Evolutionary conservation across 1,139 yeast genomes (phyloP).

Genomic region (Saccharomyces hybrid): DNA sequence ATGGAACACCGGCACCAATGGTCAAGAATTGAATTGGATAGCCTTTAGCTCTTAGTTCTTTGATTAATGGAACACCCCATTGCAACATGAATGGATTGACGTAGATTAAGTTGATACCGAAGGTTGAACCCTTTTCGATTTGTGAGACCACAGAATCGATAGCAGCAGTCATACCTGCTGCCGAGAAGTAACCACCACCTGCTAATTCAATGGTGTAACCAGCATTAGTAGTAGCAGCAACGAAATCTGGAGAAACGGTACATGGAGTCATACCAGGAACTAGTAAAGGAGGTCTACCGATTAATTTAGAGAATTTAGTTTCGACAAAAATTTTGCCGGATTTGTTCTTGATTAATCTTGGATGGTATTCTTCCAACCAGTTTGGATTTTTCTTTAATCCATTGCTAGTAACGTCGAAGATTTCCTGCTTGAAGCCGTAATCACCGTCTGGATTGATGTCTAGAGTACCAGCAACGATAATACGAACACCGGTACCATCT

Average conservation of each 20-base stretch:
- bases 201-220: slow-evolving; percentile 97
- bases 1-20: slow-evolving; percentile 99
- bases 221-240: slow-evolving; percentile 86
- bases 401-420: slow-evolving; percentile 61
- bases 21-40: slow-evolving; percentile 94
- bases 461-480: slow-evolving; percentile 86
- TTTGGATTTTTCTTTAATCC: slow-evolving; percentile 76
- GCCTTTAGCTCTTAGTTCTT: slow-evolving; percentile 79
- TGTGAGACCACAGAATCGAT: slow-evolving; percentile 59
- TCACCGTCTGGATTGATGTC: slow-evolving; percentile 63
- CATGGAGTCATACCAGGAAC: slow-evolving; percentile 99
- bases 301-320: slow-evolving; percentile 84
- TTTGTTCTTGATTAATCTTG: slow-evolving; percentile 67
- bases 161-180: slow-evolving; percentile 64
- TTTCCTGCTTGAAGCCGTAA: slow-evolving; percentile 91
- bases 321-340: slow-evolving; percentile 76
- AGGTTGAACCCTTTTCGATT: slow-evolving; percentile 77
- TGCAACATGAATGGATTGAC: slow-evolving; percentile 96
- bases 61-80: slow-evolving; percentile 97
- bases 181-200: slow-evolving; percentile 94
- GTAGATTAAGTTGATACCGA: slow-evolving; percentile 84
- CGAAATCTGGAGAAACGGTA: slow-evolving; percentile 89
- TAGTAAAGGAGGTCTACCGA: slow-evolving; percentile 94
- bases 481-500: slow-evolving; percentile 96
- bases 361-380: slow-evolving; percentile 86